Evolutionary conservation across 345 rosid genomes (phyloP).

Genomic region (Luvunga scandens): DNA sequence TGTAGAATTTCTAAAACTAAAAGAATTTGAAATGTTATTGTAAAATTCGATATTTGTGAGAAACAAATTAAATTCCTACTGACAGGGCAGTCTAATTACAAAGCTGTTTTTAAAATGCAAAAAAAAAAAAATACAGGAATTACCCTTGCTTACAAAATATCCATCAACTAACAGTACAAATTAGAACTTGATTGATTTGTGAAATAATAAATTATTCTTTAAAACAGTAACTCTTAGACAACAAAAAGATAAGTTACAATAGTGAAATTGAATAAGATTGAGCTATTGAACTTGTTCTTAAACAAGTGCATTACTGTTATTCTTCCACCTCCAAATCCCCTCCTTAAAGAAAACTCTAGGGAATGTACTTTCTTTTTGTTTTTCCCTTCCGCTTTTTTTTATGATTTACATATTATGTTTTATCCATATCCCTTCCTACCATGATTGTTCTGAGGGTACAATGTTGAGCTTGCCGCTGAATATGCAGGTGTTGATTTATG

Average conservation of each 20-base stretch:
- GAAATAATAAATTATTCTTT: background rate
- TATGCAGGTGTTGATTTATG: constrained; percentile 82
- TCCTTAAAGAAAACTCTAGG: background rate
- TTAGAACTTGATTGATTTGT: background rate
- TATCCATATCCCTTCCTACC: background rate
- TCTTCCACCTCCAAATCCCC: background rate
- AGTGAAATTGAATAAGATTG: background rate
- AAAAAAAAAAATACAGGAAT: background rate
- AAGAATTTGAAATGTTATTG: background rate
- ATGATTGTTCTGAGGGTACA: background rate
- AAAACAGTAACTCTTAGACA: background rate
- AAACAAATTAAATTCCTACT: background rate
- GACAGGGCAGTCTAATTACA: background rate
- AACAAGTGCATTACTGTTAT: background rate
- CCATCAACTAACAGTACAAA: background rate
- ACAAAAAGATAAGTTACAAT: background rate
- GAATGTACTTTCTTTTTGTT: background rate
- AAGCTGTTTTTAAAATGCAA: background rate
- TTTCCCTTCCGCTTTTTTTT: background rate
- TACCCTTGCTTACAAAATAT: background rate
- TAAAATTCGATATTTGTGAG: background rate
- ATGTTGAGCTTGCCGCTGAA: constrained; percentile 9
- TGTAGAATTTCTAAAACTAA: background rate
- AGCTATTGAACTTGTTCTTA: background rate
- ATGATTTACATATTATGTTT: background rate